Evolutionary conservation across 2,329 filamentous ascomycete species (phyloP), one percentile per base, ranked within the genome.

Genomic region (Golovinomyces cichoracearum): DNA sequence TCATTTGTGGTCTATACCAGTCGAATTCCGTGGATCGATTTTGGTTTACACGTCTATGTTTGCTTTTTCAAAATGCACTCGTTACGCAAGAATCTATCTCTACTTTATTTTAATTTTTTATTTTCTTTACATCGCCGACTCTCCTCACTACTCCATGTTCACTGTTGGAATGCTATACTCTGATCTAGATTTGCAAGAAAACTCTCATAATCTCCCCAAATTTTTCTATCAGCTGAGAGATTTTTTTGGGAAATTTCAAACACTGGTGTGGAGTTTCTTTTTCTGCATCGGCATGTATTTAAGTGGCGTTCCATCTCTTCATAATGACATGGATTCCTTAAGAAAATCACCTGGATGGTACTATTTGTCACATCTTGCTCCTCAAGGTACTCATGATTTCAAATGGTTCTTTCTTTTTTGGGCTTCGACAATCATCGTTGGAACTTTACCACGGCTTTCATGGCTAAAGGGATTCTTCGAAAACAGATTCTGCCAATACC

Each of bases 401-500:
- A 80, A 80, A 60, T 80, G 75, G 74, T 79, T 80, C 61, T 80
- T 69, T 57, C 66, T 80, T 2, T 76, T 76, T 57, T 74, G 68
- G 64, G 76, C 74, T 0, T 68, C 76, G 0, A 63, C 66, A n/a
- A 66, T 76, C 49, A 58, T 76, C 0, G 69, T 82, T 0, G 63
- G 69, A 1, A 65, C 69, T 0, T 63, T 73, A 2, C 71, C 72
- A 7, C 71, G 70, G n/a, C 66, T 81, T 13, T 55, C 61, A 2
- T 71, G 68, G 68, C 63, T 79, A n/a, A 71, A 69, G 60, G 53
- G 60, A 1, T 73, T 78, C 56, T 78, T 79, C 55, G 75, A 76
- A 58, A 65, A 63, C 0, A 63, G 63, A 22, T 69, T 76, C 56
- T 72, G 69, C 55, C 75, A 77, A 56, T 77, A 76, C 52, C 65